Base-by-base conservation (phyloP, 495 filamentous ascomycete species). In the Bathelium albidoporum region DNA sequence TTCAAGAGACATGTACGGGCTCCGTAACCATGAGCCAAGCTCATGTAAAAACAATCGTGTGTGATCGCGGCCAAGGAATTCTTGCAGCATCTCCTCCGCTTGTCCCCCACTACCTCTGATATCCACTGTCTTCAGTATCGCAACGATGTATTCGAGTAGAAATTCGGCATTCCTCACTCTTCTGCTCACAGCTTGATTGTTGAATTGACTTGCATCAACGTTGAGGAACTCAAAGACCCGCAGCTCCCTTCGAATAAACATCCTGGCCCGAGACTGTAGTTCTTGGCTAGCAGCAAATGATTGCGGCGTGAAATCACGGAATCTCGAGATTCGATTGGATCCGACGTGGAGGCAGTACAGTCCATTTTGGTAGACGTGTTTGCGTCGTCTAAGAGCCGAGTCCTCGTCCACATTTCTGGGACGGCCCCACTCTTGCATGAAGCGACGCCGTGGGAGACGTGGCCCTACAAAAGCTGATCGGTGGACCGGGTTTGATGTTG, bases 41-140 rank as follows among this genome's bases (percentile, higher is more conserved):
- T 96, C 91, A 74, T 96, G 91, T 58, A 95, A 74, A 65, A 98
- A 94, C 59, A 96, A 72, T 9, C 82, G 76, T 10, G 91, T 83
- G 74, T 96, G 85, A 28, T 86, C 85, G 36, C 88, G 79, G 1
- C 91, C 92, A 0, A 98, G 70, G 65, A 92, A 96, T 41, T 96
- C 93, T 18, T 85, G 76, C n/a, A 97, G 73, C 77, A 97, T 85
- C 36, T 91, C 87, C 72, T 96, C 91, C 0, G 94, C 91, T 64
- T 93, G 87, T 3, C 92, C 91, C 14, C 82, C 82, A 69, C 87
- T 88, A 10, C 85, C 89, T 70, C 91, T 91, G n/a, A 94, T 81
- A 72, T 98, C 93, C 22, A 95, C 86, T 0, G 88, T 90, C 68
- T 91, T 95, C 43, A 98, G 76, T 53, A 98, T 91, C 34, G 89